A percentile compares a stretch with the other conserved stretches of the same genome.
These are phyloP conservation scores for Zhuliangozyma parablackwelliae DNA, from an alignment of 1,139 yeast species.

Conservation along the genomic window DNA sequence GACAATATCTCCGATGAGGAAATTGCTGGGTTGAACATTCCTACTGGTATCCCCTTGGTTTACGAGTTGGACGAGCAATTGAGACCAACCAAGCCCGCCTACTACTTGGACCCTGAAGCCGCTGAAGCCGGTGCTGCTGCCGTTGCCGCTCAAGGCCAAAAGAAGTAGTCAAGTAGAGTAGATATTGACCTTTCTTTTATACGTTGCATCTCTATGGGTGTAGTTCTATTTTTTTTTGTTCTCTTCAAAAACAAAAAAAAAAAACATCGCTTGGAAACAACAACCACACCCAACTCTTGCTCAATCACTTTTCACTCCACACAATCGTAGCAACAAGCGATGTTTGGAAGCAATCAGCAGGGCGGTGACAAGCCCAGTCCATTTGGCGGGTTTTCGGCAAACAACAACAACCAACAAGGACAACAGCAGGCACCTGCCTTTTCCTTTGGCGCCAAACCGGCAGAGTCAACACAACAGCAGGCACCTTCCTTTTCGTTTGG, in stretches of 20 bases:
- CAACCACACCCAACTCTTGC: neutral
- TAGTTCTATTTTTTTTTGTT: neutral
- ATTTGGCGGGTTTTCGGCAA: constrained; percentile 6
- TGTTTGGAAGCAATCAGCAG: constrained; percentile 4
- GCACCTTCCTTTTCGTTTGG: constrained; percentile 4
- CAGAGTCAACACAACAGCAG: constrained; percentile 6
- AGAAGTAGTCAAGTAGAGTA: constrained; percentile 24
- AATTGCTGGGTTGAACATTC: constrained; percentile 92
- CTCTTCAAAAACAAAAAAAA: constrained; percentile 1
- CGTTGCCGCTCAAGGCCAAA: constrained; percentile 90
- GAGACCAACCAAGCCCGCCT: constrained; percentile 88
- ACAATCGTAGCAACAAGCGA: neutral
- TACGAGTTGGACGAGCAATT: constrained; percentile 88
- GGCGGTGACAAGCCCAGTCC: constrained; percentile 1
- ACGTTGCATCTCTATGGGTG: neutral
- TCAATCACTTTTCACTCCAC: neutral
- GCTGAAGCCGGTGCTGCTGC: constrained; percentile 99
- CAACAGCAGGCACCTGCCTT: constrained; percentile 4
- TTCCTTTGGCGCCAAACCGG: constrained; percentile 21
- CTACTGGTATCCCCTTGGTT: constrained; percentile 98
- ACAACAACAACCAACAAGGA: constrained; percentile 3
- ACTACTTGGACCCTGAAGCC: constrained; percentile 98
- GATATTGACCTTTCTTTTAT: too few species aligned
- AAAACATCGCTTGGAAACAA: neutral
- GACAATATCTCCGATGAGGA: constrained; percentile 90